Percentiles rank a stretch among this genome's conserved stretches.
phyloP scores from a whole-genome alignment of 2,329 filamentous ascomycete genomes.

The Clarireedia paspali region DNA sequence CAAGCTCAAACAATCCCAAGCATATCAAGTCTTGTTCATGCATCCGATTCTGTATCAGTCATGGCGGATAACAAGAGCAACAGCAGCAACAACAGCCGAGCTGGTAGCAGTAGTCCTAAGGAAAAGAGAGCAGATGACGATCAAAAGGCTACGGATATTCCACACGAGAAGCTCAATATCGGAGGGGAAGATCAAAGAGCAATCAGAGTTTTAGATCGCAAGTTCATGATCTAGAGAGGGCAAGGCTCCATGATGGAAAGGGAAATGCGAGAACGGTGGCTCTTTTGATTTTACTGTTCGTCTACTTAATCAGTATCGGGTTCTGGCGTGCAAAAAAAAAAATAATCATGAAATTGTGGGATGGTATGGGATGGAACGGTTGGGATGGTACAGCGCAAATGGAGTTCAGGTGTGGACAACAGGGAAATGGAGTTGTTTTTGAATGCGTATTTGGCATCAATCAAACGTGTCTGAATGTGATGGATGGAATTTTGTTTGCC shows the following conservation, averaged over 20 bases:
- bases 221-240: slow-evolving; percentile 34
- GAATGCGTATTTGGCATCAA: neutral
- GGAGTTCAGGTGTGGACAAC: neutral
- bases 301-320: neutral
- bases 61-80: slow-evolving; percentile 26
- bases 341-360: neutral
- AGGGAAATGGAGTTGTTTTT: neutral
- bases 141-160: slow-evolving; percentile 41
- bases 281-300: too few species aligned
- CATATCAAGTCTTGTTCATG: slow-evolving; percentile 27
- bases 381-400: neutral
- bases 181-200: slow-evolving; percentile 57
- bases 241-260: neutral
- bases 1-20: slow-evolving; percentile 27
- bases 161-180: slow-evolving; percentile 44
- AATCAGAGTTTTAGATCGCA: slow-evolving; percentile 56
- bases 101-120: slow-evolving; percentile 24
- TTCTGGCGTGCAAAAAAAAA: slow-evolving; percentile 5
- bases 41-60: slow-evolving; percentile 24
- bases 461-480: too few species aligned
- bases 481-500: neutral
- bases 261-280: neutral
- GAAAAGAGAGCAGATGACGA: slow-evolving; percentile 22
- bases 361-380: neutral
- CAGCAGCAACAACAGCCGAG: slow-evolving; percentile 24